Base-by-base conservation (phyloP, 345 rosid genomes). In the Gossypium stocksii region DNA sequence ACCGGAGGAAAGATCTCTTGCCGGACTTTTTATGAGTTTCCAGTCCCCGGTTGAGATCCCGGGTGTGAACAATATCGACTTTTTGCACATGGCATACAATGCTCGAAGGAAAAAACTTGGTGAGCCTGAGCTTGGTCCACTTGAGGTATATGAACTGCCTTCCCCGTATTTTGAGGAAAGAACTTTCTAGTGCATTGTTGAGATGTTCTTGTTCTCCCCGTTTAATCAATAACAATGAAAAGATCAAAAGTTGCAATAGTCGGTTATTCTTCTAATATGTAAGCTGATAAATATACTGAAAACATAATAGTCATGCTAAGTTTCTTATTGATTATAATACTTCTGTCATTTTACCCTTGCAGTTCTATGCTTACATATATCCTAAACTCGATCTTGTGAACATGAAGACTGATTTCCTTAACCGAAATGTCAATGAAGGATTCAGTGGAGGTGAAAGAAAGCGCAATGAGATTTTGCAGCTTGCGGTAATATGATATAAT, bases 401-500 rank as follows among this genome's bases (percentile, higher is more conserved):
- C 81, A 93, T 93, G 97, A 90, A 90, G 86, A 89, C 80, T 0
- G 98, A 93, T 83, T 95, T 91, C 80, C 91, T 95, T 38, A 89
- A 91, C 79, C 85, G 99, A 85, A 95, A 95, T 83, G 99, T 96
- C 45, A 93, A 96, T 84, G 99, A 91, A 88, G 99, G 99, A 29
- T 95, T 95, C 77, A 95, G 99, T 73, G 98, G 99, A 15, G 99
- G 98, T 73, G 98, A 96, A 86, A 93, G 86, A 83, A 96, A 96
- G 78, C 97, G 94, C 73, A 96, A 96, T 41, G 99, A 96, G 82
- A 93, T 93, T 77, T 82, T 91, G 45, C 98, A 96, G 78, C 97
- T 96, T 45, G 97, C 97, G 87, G 98, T 93, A 88, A 61, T 73
- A 17, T 56, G 22, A 72, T 51, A 6, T 63, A 12, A 7, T 15